Evolutionary conservation across 257 asterid species (phyloP).

Genomic region (Eucommia ulmoides): DNA sequence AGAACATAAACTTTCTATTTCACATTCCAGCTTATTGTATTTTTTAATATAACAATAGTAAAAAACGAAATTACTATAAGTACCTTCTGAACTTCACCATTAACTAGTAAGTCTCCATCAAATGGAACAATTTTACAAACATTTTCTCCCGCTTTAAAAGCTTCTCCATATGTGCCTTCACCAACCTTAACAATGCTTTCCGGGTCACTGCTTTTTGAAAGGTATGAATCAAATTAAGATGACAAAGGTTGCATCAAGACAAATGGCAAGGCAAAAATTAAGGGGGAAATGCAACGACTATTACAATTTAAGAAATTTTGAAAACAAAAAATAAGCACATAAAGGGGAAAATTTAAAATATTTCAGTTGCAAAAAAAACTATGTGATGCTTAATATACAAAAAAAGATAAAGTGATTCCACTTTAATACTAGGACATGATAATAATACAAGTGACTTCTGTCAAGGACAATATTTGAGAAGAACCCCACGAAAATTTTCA

Average conservation of each 20-base stretch:
- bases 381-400: no score
- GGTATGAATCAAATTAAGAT: constrained; percentile 11
- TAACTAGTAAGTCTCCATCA: constrained; percentile 65
- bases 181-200: constrained; percentile 60
- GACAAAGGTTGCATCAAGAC: neutral
- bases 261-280: neutral
- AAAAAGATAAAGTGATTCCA: no score
- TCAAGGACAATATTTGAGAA: neutral
- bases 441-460: no score
- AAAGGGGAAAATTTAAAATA: no score
- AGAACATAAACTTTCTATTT: neutral
- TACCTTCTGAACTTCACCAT: constrained; percentile 94
- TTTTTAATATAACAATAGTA: constrained; percentile 6
- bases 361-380: no score
- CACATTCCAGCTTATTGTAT: constrained; percentile 1
- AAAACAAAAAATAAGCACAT: neutral
- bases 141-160: constrained; percentile 63
- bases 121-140: constrained; percentile 98
- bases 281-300: neutral
- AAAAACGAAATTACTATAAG: neutral
- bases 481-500: neutral
- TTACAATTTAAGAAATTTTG: constrained; percentile 4
- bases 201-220: constrained; percentile 35
- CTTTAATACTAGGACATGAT: no score
- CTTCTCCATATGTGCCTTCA: constrained; percentile 97